A percentile compares a stretch with the other conserved stretches of the same genome.
phyloP scores from a whole-genome alignment of 106 monocot genomes.

The Apostasia ramifera region DNA sequence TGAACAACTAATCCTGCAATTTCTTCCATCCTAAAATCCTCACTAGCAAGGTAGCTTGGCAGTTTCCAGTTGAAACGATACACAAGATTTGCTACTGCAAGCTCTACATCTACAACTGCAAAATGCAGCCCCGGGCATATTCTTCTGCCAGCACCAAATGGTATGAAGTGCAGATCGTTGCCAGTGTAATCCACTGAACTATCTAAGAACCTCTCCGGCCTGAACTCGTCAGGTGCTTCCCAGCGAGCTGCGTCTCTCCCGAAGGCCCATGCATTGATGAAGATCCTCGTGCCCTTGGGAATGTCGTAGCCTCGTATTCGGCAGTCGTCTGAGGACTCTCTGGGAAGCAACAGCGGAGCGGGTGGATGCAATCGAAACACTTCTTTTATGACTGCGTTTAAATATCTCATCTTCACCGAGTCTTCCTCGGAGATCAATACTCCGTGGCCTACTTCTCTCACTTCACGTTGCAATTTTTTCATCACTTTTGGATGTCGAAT shows the following conservation, averaged over 20 bases:
- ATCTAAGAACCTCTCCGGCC: conserved; percentile 1
- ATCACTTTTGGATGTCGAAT: neutral
- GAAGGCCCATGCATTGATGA: neutral
- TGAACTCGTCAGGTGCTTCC: neutral
- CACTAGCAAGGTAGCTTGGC: neutral
- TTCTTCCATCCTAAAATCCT: neutral
- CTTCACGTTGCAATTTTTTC: neutral
- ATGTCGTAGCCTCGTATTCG: neutral
- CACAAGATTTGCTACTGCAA: neutral
- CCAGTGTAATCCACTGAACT: neutral
- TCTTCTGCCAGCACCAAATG: conserved; percentile 9
- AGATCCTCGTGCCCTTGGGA: neutral
- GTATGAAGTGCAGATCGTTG: neutral
- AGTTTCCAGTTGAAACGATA: conserved; percentile 1
- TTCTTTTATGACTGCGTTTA: neutral
- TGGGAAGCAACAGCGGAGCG: neutral
- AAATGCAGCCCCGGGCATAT: neutral
- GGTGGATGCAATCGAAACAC: neutral
- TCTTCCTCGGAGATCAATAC: neutral
- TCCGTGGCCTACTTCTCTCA: neutral
- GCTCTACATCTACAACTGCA: neutral
- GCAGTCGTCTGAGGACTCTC: neutral
- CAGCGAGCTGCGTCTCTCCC: neutral
- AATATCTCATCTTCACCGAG: neutral
- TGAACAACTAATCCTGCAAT: too few relatives aligned